A percentile compares a stretch with the other conserved stretches of the same genome.
Evolutionary conservation across 768 basidiomycete genomes (phyloP).

Genomic region (Tylopilus rubrobrunneus): DNA sequence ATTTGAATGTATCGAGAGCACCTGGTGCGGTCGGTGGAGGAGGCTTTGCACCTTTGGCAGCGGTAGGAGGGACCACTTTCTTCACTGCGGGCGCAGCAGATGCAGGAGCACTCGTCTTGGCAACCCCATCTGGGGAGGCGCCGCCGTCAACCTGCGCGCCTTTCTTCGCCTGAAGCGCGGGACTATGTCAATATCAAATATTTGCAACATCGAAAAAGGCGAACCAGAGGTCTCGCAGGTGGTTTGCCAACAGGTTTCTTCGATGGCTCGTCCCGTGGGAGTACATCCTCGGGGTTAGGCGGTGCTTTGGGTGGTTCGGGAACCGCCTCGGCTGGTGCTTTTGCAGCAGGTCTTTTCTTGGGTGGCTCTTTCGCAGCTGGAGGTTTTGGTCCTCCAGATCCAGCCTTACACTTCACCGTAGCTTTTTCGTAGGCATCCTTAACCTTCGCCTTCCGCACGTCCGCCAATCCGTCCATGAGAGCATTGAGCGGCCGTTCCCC

Average conservation of each 20-base stretch:
- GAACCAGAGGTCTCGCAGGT: slow-evolving; percentile 44
- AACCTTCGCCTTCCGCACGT: slow-evolving; percentile 86
- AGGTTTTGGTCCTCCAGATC: slow-evolving; percentile 45
- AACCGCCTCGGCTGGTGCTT: slow-evolving; percentile 19
- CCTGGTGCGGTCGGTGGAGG: slow-evolving; percentile 46
- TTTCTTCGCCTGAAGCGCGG: slow-evolving; percentile 49
- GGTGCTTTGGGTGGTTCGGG: slow-evolving; percentile 20
- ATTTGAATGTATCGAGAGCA: slow-evolving; percentile 82
- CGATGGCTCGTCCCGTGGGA: slow-evolving; percentile 30
- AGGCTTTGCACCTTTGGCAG: slow-evolving; percentile 45
- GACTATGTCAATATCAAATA: slow-evolving; percentile 2
- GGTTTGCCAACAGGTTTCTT: slow-evolving; percentile 51
- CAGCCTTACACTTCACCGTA: slow-evolving; percentile 82
- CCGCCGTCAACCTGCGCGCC: slow-evolving; percentile 33
- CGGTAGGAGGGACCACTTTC: slow-evolving; percentile 39
- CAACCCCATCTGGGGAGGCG: slow-evolving; percentile 8
- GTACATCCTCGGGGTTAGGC: slow-evolving; percentile 8
- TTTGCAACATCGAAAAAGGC: neutral
- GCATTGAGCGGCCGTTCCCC: slow-evolving; percentile 91
- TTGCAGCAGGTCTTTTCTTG: slow-evolving; percentile 36
- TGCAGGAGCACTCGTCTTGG: slow-evolving; percentile 27
- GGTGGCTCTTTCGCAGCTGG: slow-evolving; percentile 31
- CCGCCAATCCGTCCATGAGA: slow-evolving; percentile 78
- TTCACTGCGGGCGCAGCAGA: slow-evolving; percentile 35
- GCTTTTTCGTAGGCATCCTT: slow-evolving; percentile 92